Evolutionary conservation across 108 stramenopile genomes (phyloP).

Genomic region (Ochromonas danica): DNA sequence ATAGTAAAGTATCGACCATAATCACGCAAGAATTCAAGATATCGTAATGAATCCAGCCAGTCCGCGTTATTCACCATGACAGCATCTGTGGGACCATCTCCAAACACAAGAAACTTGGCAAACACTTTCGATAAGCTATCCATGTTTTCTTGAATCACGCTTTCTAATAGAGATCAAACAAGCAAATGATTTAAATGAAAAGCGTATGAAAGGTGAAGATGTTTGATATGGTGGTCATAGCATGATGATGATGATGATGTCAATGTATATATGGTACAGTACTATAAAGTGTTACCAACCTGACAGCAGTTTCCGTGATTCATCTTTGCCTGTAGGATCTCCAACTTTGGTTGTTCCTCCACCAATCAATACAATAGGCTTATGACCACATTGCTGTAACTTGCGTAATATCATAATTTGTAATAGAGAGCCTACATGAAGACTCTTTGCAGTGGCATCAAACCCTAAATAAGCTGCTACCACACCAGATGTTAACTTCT

Average conservation of each 20-base stretch:
- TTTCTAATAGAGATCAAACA: too few relatives aligned
- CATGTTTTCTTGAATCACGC: conserved; percentile 57
- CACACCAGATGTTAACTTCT: conserved; percentile 35
- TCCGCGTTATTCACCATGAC: conserved; percentile 92
- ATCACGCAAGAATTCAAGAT: conserved; percentile 87
- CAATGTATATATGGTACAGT: conserved; percentile 37
- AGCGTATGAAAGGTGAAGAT: background rate
- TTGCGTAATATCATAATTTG: conserved; percentile 96
- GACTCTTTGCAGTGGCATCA: conserved; percentile 93
- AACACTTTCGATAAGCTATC: conserved; percentile 76
- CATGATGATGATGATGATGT: background rate
- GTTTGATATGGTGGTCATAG: background rate
- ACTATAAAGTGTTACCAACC: conserved; percentile 74
- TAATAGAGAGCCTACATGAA: conserved; percentile 92
- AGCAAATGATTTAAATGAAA: too few relatives aligned
- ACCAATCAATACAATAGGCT: conserved; percentile 34
- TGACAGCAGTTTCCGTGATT: conserved; percentile 76
- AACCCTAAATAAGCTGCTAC: conserved; percentile 86
- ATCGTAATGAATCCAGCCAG: conserved; percentile 74
- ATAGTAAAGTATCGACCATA: conserved; percentile 95
- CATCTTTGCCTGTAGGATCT: conserved; percentile 96
- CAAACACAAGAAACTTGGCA: conserved; percentile 73
- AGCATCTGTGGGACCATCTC: conserved; percentile 53
- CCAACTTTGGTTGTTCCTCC: conserved; percentile 94
- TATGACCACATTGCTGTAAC: conserved; percentile 77